A percentile compares a stretch with the other conserved stretches of the same genome.
Evolutionary conservation across 2,329 filamentous ascomycete species (phyloP).

Genomic region (Claviceps citrina): DNA sequence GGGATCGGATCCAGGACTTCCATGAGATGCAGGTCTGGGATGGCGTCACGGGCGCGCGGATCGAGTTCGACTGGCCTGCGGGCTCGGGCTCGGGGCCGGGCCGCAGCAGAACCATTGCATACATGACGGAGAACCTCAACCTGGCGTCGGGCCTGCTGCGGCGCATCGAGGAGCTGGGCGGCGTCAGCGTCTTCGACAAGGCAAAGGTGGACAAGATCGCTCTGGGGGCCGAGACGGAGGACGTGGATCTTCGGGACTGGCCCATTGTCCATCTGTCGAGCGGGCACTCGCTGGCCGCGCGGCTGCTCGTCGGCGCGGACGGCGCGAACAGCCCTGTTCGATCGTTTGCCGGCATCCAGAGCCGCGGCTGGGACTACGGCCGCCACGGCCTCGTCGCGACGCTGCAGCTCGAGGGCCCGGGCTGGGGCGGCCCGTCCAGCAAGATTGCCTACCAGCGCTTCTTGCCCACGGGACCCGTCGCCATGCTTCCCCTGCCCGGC

Average conservation of each 20-base stretch:
- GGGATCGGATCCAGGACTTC: conserved; percentile 66
- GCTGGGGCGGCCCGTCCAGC: conserved; percentile 35
- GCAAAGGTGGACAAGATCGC: conserved; percentile 67
- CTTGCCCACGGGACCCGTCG: conserved; percentile 79
- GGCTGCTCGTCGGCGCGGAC: conserved; percentile 82
- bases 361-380: conserved; percentile 83
- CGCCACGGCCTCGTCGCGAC: conserved; percentile 87
- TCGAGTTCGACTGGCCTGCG: conserved; percentile 68
- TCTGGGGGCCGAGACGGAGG: conserved; percentile 52
- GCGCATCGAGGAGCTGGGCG: conserved; percentile 53
- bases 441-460: conserved; percentile 92
- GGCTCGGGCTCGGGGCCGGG: conserved; percentile 21
- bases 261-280: conserved; percentile 63
- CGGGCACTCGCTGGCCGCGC: conserved; percentile 55
- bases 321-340: conserved; percentile 90
- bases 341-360: conserved; percentile 71
- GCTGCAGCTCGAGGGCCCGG: conserved; percentile 51
- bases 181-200: conserved; percentile 57
- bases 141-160: conserved; percentile 63
- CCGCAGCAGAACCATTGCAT: conserved; percentile 55
- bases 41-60: conserved; percentile 70
- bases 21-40: conserved; percentile 99
- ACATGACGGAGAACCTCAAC: conserved; percentile 94
- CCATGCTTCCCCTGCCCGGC: conserved; percentile 77
- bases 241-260: conserved; percentile 71